Evolutionary conservation across 2,329 filamentous ascomycete species (phyloP).

Genomic region (Trichoderma semiorbis): DNA sequence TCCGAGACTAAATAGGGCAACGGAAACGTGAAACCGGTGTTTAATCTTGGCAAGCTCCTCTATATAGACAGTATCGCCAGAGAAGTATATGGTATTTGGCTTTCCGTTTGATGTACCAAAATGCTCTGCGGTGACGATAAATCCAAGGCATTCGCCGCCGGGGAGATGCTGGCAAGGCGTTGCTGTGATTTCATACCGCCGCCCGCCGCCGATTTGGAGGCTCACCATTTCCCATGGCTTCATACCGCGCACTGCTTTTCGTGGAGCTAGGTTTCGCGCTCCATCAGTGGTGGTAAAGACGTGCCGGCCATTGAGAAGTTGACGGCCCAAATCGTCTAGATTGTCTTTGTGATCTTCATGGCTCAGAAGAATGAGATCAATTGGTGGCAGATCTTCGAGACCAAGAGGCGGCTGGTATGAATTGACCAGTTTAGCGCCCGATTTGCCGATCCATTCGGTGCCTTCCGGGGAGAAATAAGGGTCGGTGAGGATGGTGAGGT

Average conservation of each 20-base stretch:
- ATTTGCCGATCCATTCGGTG: slow-evolving; percentile 31
- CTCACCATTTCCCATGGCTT: slow-evolving; percentile 37
- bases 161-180: slow-evolving; percentile 44
- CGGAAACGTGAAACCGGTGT: slow-evolving; percentile 34
- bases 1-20: slow-evolving; percentile 41
- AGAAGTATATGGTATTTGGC: slow-evolving; percentile 47
- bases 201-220: slow-evolving; percentile 31
- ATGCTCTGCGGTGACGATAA: slow-evolving; percentile 35
- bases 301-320: slow-evolving; percentile 41
- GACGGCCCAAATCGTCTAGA: slow-evolving; percentile 44
- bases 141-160: slow-evolving; percentile 43
- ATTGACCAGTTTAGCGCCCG: slow-evolving; percentile 28
- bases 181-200: slow-evolving; percentile 37
- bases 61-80: slow-evolving; percentile 47
- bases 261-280: slow-evolving; percentile 40
- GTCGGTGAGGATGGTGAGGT: slow-evolving; percentile 42
- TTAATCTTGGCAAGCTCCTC: slow-evolving; percentile 36
- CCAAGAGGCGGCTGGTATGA: slow-evolving; percentile 34
- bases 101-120: slow-evolving; percentile 38
- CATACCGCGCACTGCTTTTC: slow-evolving; percentile 40
- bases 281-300: slow-evolving; percentile 46
- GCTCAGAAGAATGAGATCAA: slow-evolving; percentile 47
- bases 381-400: slow-evolving; percentile 39
- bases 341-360: slow-evolving; percentile 51
- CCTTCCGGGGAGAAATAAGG: slow-evolving; percentile 43